Base-by-base conservation (phyloP, 805 yeast genomes). In the Hanseniaspora lindneri region DNA sequence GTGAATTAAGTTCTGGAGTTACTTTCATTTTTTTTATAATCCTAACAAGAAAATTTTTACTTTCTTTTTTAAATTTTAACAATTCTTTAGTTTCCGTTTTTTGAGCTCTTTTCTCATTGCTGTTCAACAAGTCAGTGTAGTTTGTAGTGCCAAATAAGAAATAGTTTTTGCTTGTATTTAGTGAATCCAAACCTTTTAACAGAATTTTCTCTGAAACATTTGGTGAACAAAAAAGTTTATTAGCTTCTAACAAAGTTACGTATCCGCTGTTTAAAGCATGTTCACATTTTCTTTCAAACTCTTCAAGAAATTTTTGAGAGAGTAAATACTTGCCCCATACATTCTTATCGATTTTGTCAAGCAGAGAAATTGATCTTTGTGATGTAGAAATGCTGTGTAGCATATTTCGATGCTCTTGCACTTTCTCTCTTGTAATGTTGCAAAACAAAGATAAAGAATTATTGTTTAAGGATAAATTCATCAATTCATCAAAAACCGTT, bases 241-340 rank as follows among this genome's bases (percentile, higher is more conserved):
- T n/a, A n/a, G n/a, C n/a, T 30, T 30, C 17, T 6, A 30, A 30
- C 10, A 11, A 11, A 24, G n/a, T 37, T 37, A 24, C 2, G 21
- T 37, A 11, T 24, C 16, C 19, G 4, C 8, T 6, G 5, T 14
- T 16, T 24, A 37, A 13, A 6, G 41, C 41, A 16, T 37, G 13
- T n/a, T 24, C 7, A 9, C 28, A 24, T 37, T 37, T 37, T 16
- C 16, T 37, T 20, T 44, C 42, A 44, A 44, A 44, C 23, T 44
- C 49, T 3, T 37, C 19, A 21, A 44, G 37, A 24, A 41, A 44
- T 7, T 21, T 23, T 14, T 28, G 28, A 2, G 42, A 9, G 1
- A 44, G 10, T 4, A 25, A 28, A 13, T 44, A 44, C 20, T 44
- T 44, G 1, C 49, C 49, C 49, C 49, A 44, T 2, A 20, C 27